Conservation (phyloP, 305 asterid species). For the Fraxinus floribunda region DNA sequence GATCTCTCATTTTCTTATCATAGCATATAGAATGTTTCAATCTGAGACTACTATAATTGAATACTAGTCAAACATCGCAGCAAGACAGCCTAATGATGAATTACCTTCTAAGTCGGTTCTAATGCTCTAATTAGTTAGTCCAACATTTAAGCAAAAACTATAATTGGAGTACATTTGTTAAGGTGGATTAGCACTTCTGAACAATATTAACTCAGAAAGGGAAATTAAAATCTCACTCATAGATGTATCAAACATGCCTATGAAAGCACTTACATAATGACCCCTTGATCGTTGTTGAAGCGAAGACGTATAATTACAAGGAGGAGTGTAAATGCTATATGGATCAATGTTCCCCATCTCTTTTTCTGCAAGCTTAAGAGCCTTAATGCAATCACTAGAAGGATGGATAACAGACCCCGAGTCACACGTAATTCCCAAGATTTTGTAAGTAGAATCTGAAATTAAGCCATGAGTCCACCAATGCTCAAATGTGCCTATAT, state of each 20-base stretch:
- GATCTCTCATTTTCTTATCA: background rate
- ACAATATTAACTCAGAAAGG: background rate
- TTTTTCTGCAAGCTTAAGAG: conserved; percentile 46
- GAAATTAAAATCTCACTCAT: background rate
- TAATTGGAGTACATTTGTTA: background rate
- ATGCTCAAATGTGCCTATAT: conserved; percentile 85
- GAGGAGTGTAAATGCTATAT: conserved; percentile 78
- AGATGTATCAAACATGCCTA: background rate
- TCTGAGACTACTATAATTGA: background rate
- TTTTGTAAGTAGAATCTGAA: conserved; percentile 79
- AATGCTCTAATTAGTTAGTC: background rate
- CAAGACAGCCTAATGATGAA: background rate
- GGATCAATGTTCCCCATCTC: conserved; percentile 87
- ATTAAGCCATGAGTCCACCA: conserved; percentile 98
- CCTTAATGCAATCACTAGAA: conserved; percentile 52
- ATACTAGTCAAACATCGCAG: background rate
- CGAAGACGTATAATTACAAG: conserved; percentile 60
- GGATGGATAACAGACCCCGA: conserved; percentile 77
- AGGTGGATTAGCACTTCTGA: background rate
- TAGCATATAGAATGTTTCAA: background rate
- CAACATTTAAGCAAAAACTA: background rate
- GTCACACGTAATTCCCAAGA: conserved; percentile 51
- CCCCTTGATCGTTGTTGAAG: conserved; percentile 57
- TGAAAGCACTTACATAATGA: conserved; percentile 62
- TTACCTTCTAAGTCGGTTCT: background rate